phyloP scores from a whole-genome alignment of 2,329 filamentous ascomycete species.

The Colletotrichum ledebouriae region DNA sequence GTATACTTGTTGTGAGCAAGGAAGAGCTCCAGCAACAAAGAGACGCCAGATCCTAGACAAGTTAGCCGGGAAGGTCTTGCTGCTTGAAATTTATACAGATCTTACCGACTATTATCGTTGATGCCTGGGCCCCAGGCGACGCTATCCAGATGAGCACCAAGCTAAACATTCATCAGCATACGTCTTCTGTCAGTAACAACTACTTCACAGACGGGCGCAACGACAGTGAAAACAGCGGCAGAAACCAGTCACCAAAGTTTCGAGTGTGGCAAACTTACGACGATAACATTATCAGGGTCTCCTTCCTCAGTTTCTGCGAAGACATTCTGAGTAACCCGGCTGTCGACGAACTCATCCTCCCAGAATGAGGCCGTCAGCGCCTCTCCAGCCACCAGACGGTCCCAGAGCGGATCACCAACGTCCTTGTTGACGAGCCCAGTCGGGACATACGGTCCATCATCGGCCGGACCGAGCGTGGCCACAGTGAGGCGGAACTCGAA shows the following conservation, averaged over 20 bases:
- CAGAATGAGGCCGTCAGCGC: slow-evolving; percentile 53
- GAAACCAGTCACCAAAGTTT: no score
- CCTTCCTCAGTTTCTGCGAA: slow-evolving; percentile 60
- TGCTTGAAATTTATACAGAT: fast-evolving
- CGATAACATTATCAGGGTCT: slow-evolving; percentile 57
- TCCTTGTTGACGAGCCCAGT: slow-evolving; percentile 50
- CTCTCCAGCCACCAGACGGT: slow-evolving; percentile 51
- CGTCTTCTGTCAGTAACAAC: no score
- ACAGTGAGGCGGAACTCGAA: slow-evolving; percentile 49
- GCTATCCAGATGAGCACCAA: slow-evolving; percentile 60
- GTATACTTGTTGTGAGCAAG: slow-evolving; percentile 53
- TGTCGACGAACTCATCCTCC: slow-evolving; percentile 53
- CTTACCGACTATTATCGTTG: slow-evolving; percentile 57
- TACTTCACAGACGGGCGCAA: no score
- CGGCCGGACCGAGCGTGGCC: slow-evolving; percentile 47
- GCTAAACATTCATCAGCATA: slow-evolving; percentile 22
- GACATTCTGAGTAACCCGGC: slow-evolving; percentile 58
- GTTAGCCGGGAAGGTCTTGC: not conserved
- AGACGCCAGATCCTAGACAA: slow-evolving; percentile 51
- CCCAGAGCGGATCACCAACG: slow-evolving; percentile 47
- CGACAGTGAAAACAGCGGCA: fast-evolving
- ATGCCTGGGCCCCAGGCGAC: slow-evolving; percentile 60
- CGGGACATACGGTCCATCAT: slow-evolving; percentile 49
- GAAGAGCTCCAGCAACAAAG: slow-evolving; percentile 57
- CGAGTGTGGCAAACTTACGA: slow-evolving; percentile 39